Evolutionary conservation across 495 filamentous ascomycete species (phyloP), one percentile per base, ranked within the genome.

Genomic region (Chaetomidium leptoderma): DNA sequence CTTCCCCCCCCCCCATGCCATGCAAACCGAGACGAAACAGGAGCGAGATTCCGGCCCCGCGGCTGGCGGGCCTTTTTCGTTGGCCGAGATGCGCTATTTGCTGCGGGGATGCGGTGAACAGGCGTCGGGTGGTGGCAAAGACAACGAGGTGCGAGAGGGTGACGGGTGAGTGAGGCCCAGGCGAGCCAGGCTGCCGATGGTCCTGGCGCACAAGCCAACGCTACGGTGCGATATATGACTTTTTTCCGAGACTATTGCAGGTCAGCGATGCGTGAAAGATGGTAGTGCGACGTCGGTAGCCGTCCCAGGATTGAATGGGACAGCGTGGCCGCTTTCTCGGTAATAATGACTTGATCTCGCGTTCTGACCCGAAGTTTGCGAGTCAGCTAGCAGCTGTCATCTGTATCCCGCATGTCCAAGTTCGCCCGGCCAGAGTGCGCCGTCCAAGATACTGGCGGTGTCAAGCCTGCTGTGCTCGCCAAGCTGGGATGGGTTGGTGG

Each of bases 41-140:
- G 52, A 26, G 54, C 40, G 47, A 37, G 23, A 40, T 50, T 43
- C 60, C 43, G 45, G 54, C 35, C 13, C 37, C 47, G 33, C 30
- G 53, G 49, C 13, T 43, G 55, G 36, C 49, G 43, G 49, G 26
- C 27, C 11, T 33, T 49, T 49, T 21, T 44, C 3, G 42, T 36
- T 37, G 47, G 37, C 19, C 23, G 32, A 50, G 35, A 32, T 59
- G 63, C 55, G 59, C 62, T 52, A 61, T 56, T 62, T 57, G 63
- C 55, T 62, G 59, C 59, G 45, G 49, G 62, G 55, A 54, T 57
- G 63, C 59, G 55, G 51, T 59, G 63, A 57, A 35, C 32, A 48
- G 29, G 30, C 10, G 57, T 23, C 45, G 55, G 55, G 50, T 47
- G 46, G 62, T 52, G 58, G 61, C 61, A 37, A 59, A 61, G 49